Base-by-base conservation (phyloP, 768 basidiomycete species). In the Tricholoma flavovirens region DNA sequence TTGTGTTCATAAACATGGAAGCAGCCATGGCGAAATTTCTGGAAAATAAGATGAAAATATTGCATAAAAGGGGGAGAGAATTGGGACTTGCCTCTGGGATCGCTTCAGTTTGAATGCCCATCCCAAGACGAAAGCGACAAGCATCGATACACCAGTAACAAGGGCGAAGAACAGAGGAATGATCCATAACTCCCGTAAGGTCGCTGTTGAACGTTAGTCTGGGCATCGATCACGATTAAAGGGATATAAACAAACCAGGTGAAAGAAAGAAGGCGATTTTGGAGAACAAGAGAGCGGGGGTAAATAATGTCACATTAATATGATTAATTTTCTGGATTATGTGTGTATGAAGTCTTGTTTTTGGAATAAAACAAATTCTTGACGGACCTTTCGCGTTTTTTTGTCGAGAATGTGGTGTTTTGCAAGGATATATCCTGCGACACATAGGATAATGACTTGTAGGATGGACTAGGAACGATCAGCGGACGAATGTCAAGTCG, bases 261-360 rank as follows among this genome's bases (percentile, higher is more conserved):
- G 88, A 83, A 40, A 94, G 70, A 67, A 88, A 91, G 74, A 95
- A 96, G 0, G 95, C 96, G 19, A 98, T 93, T 73, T 97, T 98
- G 11, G 90, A 93, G 72, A 96, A 95, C 30, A 96, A 75, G 5
- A 95, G 81, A 0, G 88, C 86, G 0, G 90, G 89, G 0, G 90
- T 92, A 73, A 98, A 97, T 30, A 98, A 81, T 0, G 88, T 88
- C 21, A 96, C 84, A 68, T 95, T 96, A 52, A 96, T 73, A 19
- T 81, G 77, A 64, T 92, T 93, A 17, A 92, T 73, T 80, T 84
- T 81, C 88, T 90, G 64, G 26, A 30, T 14, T n/a, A 17, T 10
- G 6, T 3, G 19, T 15, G n/a, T 32, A 22, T 49, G 14, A 14
- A 21, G 15, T 14, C 8, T 49, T 10, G 24, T 22, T 26, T 32